Evolutionary conservation across 2,329 filamentous ascomycete species (phyloP).

Genomic region (Aspergillus ibericus): DNA sequence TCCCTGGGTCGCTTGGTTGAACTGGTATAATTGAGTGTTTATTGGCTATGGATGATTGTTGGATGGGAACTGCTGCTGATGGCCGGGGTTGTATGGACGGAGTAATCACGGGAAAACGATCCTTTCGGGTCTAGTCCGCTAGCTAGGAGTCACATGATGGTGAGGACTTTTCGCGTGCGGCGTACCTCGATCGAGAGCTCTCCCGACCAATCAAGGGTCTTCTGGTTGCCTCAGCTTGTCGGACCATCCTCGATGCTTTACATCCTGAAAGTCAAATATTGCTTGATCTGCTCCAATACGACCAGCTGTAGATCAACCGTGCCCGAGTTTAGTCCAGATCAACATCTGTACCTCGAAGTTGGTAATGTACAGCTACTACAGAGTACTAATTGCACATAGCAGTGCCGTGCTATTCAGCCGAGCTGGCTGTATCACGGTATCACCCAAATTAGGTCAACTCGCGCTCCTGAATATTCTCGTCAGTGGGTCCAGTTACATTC

Average conservation of each 20-base stretch:
- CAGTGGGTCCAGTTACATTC: constrained; percentile 17
- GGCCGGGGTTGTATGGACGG: not conserved
- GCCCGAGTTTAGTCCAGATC: not conserved
- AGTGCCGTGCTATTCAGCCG: not conserved
- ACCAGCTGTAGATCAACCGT: not conserved
- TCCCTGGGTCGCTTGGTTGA: not conserved
- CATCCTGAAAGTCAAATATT: not conserved
- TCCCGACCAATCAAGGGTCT: not conserved
- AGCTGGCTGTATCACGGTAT: constrained; percentile 4
- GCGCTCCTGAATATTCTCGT: constrained; percentile 18
- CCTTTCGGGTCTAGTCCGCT: not conserved
- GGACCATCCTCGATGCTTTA: not conserved
- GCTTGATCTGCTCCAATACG: not conserved
- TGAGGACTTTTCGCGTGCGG: not conserved
- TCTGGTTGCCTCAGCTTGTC: not conserved
- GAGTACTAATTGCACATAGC: not conserved
- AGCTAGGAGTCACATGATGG: not conserved
- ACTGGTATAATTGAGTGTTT: not conserved
- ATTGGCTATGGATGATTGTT: not conserved
- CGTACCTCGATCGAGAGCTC: not conserved
- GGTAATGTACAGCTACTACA: not conserved
- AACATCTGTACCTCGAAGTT: not conserved
- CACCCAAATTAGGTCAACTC: constrained; percentile 1
- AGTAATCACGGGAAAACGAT: constrained; percentile 9
- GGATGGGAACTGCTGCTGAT: not conserved